Evolutionary conservation across 768 basidiomycete genomes (phyloP).

Genomic region (Termitomyces titanicus): DNA sequence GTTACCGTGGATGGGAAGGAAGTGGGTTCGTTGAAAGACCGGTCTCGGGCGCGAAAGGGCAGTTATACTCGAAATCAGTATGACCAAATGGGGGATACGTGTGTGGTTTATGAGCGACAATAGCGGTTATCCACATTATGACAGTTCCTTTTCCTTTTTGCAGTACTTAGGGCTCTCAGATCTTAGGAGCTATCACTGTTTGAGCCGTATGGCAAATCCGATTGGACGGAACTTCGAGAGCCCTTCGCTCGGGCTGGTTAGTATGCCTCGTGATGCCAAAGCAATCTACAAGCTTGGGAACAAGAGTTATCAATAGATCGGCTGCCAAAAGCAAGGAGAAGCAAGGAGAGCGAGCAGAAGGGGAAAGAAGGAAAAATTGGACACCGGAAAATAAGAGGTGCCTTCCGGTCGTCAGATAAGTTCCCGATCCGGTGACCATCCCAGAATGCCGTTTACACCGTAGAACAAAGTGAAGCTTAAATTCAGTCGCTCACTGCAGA

Average conservation of each 20-base stretch:
- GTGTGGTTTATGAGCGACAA: conserved; percentile 3
- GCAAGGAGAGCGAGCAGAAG: conserved; percentile 5
- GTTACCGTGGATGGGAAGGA: conserved; percentile 5
- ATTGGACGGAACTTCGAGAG: conserved; percentile 13
- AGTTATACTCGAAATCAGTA: conserved; percentile 12
- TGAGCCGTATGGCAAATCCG: conserved; percentile 13
- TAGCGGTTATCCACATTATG: conserved; percentile 6
- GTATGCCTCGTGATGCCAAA: conserved; percentile 12
- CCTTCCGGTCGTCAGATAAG: conserved; percentile 18
- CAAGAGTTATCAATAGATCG: conserved; percentile 4
- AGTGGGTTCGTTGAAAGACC: background rate
- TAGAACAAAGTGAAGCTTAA: no score
- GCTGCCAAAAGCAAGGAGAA: conserved; percentile 7
- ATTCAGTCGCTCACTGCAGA: no score
- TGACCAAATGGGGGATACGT: conserved; percentile 14
- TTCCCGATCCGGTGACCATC: conserved; percentile 22
- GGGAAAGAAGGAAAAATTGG: conserved; percentile 2
- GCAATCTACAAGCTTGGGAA: conserved; percentile 4
- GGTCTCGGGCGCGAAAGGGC: conserved; percentile 1
- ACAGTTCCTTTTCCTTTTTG: conserved; percentile 14
- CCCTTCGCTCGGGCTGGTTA: conserved; percentile 1
- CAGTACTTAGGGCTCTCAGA: conserved; percentile 3
- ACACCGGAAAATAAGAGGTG: conserved; percentile 12
- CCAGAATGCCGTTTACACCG: no score
- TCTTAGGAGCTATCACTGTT: conserved; percentile 13